phyloP scores from a whole-genome alignment of 805 yeast genomes.

The Yamadazyma sp. region DNA sequence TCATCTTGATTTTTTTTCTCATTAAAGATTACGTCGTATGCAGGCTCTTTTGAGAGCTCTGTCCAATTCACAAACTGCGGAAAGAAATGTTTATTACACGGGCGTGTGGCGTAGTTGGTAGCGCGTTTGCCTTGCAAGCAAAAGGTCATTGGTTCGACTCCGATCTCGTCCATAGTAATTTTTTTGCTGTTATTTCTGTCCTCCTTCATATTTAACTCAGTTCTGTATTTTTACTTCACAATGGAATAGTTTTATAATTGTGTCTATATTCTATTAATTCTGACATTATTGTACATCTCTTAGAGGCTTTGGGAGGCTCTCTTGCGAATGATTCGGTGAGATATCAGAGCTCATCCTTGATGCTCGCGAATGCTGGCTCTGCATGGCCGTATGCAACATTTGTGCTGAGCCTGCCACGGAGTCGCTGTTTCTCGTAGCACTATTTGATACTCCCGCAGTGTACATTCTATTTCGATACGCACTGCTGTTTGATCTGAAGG shows the following conservation, averaged over 20 bases:
- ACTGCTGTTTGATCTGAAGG: conserved; percentile 9
- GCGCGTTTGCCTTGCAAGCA: conserved; percentile 80
- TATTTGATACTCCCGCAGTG: conserved; percentile 17
- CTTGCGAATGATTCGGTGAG: conserved; percentile 6
- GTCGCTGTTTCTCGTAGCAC: conserved; percentile 18
- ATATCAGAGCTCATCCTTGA: not conserved
- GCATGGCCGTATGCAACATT: not conserved
- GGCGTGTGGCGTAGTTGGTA: conserved; percentile 85
- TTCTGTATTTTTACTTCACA: no score
- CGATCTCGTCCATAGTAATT: conserved; percentile 63
- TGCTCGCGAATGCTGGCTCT: not conserved
- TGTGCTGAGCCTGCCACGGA: conserved; percentile 19
- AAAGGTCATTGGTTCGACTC: conserved; percentile 79
- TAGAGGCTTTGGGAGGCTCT: not conserved
- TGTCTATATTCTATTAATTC: no score
- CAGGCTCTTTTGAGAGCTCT: not conserved
- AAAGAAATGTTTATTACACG: conserved; percentile 9
- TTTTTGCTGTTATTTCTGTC: no score
- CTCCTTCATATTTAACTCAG: no score
- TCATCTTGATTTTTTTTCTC: conserved; percentile 10
- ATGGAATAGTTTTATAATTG: no score
- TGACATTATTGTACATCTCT: not conserved
- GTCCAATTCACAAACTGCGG: no score
- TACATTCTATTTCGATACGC: conserved; percentile 14
- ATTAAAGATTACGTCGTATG: no score